These are phyloP conservation scores for Fusarium sp. DNA, from an alignment of 2,329 filamentous ascomycete genomes.

Conservation along the genomic window DNA sequence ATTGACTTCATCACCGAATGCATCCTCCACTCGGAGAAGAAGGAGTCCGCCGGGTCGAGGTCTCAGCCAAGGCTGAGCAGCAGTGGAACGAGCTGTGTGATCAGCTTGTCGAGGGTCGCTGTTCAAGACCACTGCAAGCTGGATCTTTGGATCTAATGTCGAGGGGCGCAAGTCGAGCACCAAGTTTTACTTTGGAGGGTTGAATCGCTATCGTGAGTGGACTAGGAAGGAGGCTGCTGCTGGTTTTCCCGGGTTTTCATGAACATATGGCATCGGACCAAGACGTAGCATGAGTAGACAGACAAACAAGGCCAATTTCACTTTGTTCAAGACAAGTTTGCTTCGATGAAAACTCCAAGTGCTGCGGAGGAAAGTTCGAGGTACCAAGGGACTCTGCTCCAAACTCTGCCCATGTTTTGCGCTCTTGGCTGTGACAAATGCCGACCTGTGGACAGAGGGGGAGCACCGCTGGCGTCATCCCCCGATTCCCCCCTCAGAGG, in stretches of 20 bases:
- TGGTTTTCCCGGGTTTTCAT: background rate
- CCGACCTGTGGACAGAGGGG: background rate
- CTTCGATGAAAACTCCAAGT: background rate
- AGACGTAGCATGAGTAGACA: background rate
- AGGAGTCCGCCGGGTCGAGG: background rate
- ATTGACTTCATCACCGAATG: constrained; percentile 11
- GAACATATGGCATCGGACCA: background rate
- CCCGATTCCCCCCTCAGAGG: background rate
- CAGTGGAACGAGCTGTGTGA: background rate
- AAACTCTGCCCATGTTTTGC: background rate
- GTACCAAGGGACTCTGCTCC: background rate
- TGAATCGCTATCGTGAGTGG: constrained; percentile 11
- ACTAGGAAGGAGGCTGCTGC: background rate
- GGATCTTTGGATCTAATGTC: constrained; percentile 17
- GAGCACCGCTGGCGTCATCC: background rate
- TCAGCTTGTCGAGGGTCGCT: constrained; percentile 1
- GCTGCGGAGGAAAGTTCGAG: background rate
- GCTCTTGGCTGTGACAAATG: background rate
- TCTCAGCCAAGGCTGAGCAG: background rate
- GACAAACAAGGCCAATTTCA: background rate
- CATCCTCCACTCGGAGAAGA: constrained; percentile 2
- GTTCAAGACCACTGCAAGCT: constrained; percentile 18
- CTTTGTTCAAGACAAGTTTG: background rate
- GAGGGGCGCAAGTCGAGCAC: constrained; percentile 13
- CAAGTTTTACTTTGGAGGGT: constrained; percentile 19